Conservation (phyloP, 108 stramenopile genomes). For the Fistulifera pelliculosa region DNA sequence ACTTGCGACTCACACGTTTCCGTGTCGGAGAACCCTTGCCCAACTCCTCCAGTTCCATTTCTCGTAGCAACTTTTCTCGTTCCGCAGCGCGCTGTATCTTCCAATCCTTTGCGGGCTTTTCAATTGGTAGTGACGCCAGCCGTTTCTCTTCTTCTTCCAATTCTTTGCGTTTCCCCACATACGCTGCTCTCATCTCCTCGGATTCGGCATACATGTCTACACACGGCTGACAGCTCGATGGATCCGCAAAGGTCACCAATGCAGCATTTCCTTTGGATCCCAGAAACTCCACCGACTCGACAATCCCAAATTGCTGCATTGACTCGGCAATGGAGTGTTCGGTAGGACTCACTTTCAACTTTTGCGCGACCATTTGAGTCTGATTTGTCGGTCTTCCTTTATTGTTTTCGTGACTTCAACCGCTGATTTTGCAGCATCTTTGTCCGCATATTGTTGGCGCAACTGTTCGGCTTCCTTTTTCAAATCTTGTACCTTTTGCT, state of each 20-base stretch:
- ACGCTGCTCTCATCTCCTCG: slow-evolving; percentile 68
- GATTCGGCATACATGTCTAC: slow-evolving; percentile 55
- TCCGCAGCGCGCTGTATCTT: slow-evolving; percentile 67
- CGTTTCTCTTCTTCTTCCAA: slow-evolving; percentile 21
- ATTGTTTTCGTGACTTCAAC: slow-evolving; percentile 19
- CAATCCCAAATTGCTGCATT: slow-evolving; percentile 49
- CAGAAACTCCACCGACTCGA: slow-evolving; percentile 63
- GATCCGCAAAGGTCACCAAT: slow-evolving; percentile 53
- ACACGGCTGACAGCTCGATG: slow-evolving; percentile 54
- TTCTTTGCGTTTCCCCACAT: slow-evolving; percentile 56
- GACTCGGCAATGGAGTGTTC: slow-evolving; percentile 45
- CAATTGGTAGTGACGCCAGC: slow-evolving; percentile 3
- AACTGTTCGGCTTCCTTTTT: slow-evolving; percentile 45
- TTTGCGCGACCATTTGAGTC: slow-evolving; percentile 81
- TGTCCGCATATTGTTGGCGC: slow-evolving; percentile 45
- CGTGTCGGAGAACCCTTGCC: not conserved
- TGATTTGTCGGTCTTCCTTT: slow-evolving; percentile 56
- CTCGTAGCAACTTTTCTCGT: slow-evolving; percentile 50
- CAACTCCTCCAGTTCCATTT: slow-evolving; percentile 26
- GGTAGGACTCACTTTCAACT: slow-evolving; percentile 43
- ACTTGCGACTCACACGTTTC: not conserved
- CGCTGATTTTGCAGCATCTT: slow-evolving; percentile 33
- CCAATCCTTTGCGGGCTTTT: slow-evolving; percentile 27
- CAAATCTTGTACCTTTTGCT: slow-evolving; percentile 2
- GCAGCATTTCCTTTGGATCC: slow-evolving; percentile 75